These are phyloP conservation scores for Erodium trifolium DNA, from an alignment of 441 rosid species.

Conservation along the genomic window DNA sequence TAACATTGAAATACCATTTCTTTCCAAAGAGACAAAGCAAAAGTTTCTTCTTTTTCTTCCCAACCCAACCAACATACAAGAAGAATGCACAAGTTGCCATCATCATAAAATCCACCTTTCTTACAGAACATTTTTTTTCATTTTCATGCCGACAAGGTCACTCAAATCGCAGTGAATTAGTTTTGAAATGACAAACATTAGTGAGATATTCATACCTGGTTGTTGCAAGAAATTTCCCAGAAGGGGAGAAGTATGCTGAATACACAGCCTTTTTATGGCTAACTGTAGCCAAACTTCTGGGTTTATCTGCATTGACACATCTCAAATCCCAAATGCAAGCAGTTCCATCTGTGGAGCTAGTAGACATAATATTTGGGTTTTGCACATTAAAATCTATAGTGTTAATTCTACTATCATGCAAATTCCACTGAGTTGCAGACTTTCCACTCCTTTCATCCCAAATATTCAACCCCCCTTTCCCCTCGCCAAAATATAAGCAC, in stretches of 20 bases:
- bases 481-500: conserved; percentile 56
- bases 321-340: conserved; percentile 82
- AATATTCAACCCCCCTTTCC: conserved; percentile 39
- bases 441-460: conserved; percentile 62
- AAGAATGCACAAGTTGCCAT: not conserved
- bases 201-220: conserved; percentile 41
- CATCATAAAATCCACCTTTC: not conserved
- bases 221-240: conserved; percentile 61
- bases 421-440: conserved; percentile 33
- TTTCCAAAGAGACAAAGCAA: not conserved
- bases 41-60: not conserved
- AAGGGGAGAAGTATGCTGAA: conserved; percentile 84
- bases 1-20: not conserved
- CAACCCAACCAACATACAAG: not conserved
- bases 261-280: conserved; percentile 50
- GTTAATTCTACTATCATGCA: conserved; percentile 66
- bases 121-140: not conserved
- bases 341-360: conserved; percentile 67
- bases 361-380: conserved; percentile 54
- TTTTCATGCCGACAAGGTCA: not conserved
- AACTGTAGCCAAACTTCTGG: conserved; percentile 29
- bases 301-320: conserved; percentile 31
- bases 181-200: not conserved
- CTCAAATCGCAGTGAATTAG: not conserved
- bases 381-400: conserved; percentile 60